Evolutionary conservation across 2,329 filamentous ascomycete genomes (phyloP).

Genomic region (Arthrocladium fulminans): DNA sequence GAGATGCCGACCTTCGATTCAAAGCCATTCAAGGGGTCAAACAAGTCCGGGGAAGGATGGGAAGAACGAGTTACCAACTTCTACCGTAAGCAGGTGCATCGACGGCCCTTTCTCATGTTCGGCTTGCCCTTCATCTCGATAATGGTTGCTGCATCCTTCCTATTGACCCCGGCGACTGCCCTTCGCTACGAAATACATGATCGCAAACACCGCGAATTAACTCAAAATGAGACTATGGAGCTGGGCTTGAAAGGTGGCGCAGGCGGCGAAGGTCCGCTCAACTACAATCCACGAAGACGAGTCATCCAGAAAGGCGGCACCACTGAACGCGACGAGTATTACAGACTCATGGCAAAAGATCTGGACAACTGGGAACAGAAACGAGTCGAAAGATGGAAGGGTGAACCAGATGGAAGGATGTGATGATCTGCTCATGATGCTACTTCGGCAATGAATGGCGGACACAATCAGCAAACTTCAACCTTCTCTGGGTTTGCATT

Average conservation of each 20-base stretch:
- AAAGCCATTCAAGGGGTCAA: slow-evolving; percentile 56
- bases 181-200: slow-evolving; percentile 91
- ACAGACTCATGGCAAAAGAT: slow-evolving; percentile 72
- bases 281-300: slow-evolving; percentile 36
- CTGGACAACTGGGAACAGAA: slow-evolving; percentile 96
- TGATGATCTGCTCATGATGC: slow-evolving; percentile 29
- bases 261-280: slow-evolving; percentile 67
- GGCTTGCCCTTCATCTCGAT: slow-evolving; percentile 85
- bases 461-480: no score
- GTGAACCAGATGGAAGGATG: slow-evolving; percentile 79
- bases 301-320: slow-evolving; percentile 18
- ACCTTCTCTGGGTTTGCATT: no score
- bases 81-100: slow-evolving; percentile 67
- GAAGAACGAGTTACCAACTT: slow-evolving; percentile 60
- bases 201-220: slow-evolving; percentile 75
- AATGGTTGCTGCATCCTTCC: slow-evolving; percentile 86
- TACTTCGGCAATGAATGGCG: neutral
- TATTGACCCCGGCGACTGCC: slow-evolving; percentile 87
- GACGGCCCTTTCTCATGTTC: slow-evolving; percentile 83
- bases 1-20: slow-evolving; percentile 56
- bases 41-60: slow-evolving; percentile 38
- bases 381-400: slow-evolving; percentile 77
- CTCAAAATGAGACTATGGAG: slow-evolving; percentile 75
- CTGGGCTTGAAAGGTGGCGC: slow-evolving; percentile 64
- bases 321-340: slow-evolving; percentile 40